Base-by-base conservation (phyloP, 169 alveolate species). In the Plasmodium gallinaceum region DNA sequence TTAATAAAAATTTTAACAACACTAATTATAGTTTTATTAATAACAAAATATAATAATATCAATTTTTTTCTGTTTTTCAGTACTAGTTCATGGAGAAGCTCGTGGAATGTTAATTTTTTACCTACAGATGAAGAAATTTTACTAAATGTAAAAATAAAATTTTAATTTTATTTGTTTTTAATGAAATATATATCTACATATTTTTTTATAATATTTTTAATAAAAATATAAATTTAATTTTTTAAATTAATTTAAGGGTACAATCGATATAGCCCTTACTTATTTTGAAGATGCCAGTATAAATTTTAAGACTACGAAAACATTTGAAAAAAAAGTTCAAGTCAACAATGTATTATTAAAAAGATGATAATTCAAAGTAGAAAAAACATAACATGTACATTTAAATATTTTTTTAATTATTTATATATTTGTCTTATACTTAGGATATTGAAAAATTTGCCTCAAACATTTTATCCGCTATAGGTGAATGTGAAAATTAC, bases 231-330 rank as follows among this genome's bases (percentile, higher is more conserved):
- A n/a, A 39, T 68, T 66, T 57, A 10, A 5, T 54, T 20, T 66
- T 16, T 16, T 16, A 7, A 7, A 12, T 60, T n/a, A 7, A 12
- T 60, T n/a, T 8, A 60, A 80, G 90, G 90, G 90, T 0, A 80
- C 80, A 14, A 66, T 80, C 14, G 90, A 80, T 46, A n/a, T 80
- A 66, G 48, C 43, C 37, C 80, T 80, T 26, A 80, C 83, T 16
- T 80, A 80, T 68, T 80, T 80, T 72, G 90, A 80, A 57, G 90
- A 80, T 32, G 90, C 90, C 12, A 80, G 66, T 46, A 80, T 80
- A 70, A 80, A 80, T 45, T 68, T 80, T 68, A 80, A 80, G 57
- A 70, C 90, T 54, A 20, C 74, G 48, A 68, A 66, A 61, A 12
- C 20, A 18, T 80, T 80, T 61, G 90, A 80, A 60, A 68, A 80